A percentile compares a stretch with the other conserved stretches of the same genome.
Conservation (phyloP, 805 yeast species). For the Saccharomycopsis babjevae region DNA sequence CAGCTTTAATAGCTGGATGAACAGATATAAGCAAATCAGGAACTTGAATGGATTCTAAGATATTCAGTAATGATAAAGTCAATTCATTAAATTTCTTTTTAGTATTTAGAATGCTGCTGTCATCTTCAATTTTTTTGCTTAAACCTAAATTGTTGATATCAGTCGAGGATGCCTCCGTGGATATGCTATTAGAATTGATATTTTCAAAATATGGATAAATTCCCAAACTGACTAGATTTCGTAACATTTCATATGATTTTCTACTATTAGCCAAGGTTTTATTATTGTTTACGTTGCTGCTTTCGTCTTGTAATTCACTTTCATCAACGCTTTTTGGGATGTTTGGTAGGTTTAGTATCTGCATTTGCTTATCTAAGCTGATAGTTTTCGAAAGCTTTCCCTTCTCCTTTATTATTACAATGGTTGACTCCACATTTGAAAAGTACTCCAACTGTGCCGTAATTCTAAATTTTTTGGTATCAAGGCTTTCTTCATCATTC, state of each 20-base stretch:
- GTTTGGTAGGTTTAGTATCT: conserved; percentile 28
- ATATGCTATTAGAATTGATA: conserved; percentile 22
- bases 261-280: conserved; percentile 8
- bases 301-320: neutral
- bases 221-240: conserved; percentile 51
- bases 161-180: neutral
- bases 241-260: conserved; percentile 39
- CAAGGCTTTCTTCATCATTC: neutral
- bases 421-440: conserved; percentile 21
- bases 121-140: conserved; percentile 1
- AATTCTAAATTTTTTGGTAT: conserved; percentile 13
- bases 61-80: conserved; percentile 52
- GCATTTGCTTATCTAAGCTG: conserved; percentile 27
- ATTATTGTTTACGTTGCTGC: neutral
- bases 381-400: conserved; percentile 23
- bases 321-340: neutral
- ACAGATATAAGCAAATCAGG: conserved; percentile 49
- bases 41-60: conserved; percentile 55
- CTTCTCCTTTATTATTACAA: conserved; percentile 36
- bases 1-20: conserved; percentile 40
- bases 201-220: conserved; percentile 62
- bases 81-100: conserved; percentile 61
- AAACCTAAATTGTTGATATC: neutral
- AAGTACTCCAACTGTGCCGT: conserved; percentile 10
- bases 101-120: conserved; percentile 31